Evolutionary conservation across 2,329 filamentous ascomycete species (phyloP).

Genomic region (Colletotrichum liriopes): DNA sequence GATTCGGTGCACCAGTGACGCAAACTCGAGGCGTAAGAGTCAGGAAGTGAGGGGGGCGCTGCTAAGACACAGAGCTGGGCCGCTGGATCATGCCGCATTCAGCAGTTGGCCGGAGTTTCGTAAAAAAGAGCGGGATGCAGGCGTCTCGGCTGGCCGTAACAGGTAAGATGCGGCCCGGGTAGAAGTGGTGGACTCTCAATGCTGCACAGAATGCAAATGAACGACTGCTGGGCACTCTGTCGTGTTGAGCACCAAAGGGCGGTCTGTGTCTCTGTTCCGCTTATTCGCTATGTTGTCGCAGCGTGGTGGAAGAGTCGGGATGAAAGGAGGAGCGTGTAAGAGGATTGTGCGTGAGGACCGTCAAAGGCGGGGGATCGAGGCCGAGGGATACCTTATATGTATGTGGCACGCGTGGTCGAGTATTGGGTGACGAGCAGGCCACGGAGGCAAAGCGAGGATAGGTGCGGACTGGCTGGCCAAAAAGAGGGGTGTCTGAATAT

Average conservation of each 20-base stretch:
- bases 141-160: slow-evolving; percentile 38
- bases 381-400: slow-evolving; percentile 26
- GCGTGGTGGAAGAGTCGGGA: slow-evolving; percentile 28
- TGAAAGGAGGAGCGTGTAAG: slow-evolving; percentile 42
- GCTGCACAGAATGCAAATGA: background rate
- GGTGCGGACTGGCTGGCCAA: background rate
- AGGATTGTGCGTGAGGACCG: slow-evolving; percentile 34
- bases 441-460: slow-evolving; percentile 3
- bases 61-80: slow-evolving; percentile 38
- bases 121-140: slow-evolving; percentile 36
- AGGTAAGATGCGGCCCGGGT: slow-evolving; percentile 31
- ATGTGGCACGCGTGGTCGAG: slow-evolving; percentile 10
- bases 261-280: slow-evolving; percentile 40
- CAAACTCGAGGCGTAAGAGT: slow-evolving; percentile 19
- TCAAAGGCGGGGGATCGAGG: slow-evolving; percentile 16
- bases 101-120: slow-evolving; percentile 24
- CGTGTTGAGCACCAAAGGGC: slow-evolving; percentile 17
- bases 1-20: slow-evolving; percentile 8
- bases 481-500: slow-evolving; percentile 12
- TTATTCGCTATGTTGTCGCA: slow-evolving; percentile 36
- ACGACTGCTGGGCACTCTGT: slow-evolving; percentile 8
- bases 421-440: slow-evolving; percentile 6
- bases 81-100: slow-evolving; percentile 41
- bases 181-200: slow-evolving; percentile 6
- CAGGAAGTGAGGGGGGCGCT: slow-evolving; percentile 16